A percentile compares a stretch with the other conserved stretches of the same genome.
These are phyloP conservation scores for Ophioceras dolichostomum DNA, from an alignment of 2,329 filamentous ascomycete species.

Conservation along the genomic window DNA sequence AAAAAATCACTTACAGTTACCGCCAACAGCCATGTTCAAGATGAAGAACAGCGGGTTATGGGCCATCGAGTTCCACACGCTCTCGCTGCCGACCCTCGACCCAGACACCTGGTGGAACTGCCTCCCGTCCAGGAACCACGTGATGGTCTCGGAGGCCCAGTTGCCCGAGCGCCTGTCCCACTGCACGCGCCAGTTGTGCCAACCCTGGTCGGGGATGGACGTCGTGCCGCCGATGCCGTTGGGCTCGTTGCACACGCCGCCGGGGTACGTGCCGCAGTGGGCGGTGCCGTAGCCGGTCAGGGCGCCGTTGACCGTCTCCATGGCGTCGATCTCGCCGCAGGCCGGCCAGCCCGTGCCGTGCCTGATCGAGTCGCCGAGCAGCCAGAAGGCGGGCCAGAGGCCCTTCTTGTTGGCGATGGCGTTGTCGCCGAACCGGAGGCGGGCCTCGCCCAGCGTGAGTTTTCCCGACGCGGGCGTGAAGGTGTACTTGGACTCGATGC, in stretches of 20 bases:
- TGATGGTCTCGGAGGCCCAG: conserved; percentile 33
- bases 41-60: conserved; percentile 8
- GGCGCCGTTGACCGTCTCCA: conserved; percentile 34
- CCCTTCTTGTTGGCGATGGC: conserved; percentile 27
- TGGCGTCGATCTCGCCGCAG: conserved; percentile 38
- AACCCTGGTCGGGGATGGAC: conserved; percentile 28
- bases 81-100: conserved; percentile 11
- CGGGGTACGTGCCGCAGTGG: conserved; percentile 30
- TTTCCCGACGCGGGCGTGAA: conserved; percentile 29
- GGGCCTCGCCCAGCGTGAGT: conserved; percentile 28
- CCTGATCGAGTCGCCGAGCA: conserved; percentile 33
- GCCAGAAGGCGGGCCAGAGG: conserved; percentile 42
- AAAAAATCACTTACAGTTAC: conserved; percentile 24
- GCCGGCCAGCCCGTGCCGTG: conserved; percentile 32
- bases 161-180: conserved; percentile 27
- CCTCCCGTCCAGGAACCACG: conserved; percentile 31
- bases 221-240: conserved; percentile 23
- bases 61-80: conserved; percentile 23
- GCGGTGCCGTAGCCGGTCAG: conserved; percentile 32
- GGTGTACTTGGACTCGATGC: conserved; percentile 32
- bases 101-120: conserved; percentile 30
- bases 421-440: conserved; percentile 30
- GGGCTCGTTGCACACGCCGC: conserved; percentile 35
- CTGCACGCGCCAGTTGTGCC: conserved; percentile 33
- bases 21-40: conserved; percentile 9